Evolutionary conservation across 805 yeast species (phyloP), one percentile per base, ranked within the genome.

Genomic region (Nakazawaea anatomiae): DNA sequence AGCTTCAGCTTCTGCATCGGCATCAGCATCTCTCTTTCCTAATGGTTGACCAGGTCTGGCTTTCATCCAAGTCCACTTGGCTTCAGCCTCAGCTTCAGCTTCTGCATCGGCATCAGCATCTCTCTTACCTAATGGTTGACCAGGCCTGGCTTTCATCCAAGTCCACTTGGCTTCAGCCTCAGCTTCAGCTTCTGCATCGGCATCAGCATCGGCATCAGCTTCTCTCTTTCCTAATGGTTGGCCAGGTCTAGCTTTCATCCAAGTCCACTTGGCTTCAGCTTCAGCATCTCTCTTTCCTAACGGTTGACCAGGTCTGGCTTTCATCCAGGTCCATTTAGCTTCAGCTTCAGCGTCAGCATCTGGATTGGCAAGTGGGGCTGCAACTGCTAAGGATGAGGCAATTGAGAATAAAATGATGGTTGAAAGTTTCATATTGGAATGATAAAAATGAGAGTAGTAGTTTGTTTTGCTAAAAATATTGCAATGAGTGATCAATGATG

Each of bases 1-100:
- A 44, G 58, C 54, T 10, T 54, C 54, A 14, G 57, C 57, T 5
- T 44, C 44, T 3, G 52, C 52, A 6, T 48, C 47, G 7, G 51
- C 51, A 6, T 63, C 61, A 42, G 67, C 66, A 5, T 62, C 67
- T 57, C 68, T 60, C 54, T 65, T 65, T 43, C 51, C 52, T 36
- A 60, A 55, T 27, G 56, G 58, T 42, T 52, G 51, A 46, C 58
- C 57, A 9, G n/a, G 28, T 34, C 39, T 48, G n/a, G 40, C 30
- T 27, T 38, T 39, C 39, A 44, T 44, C 52, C 52, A 48, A 10
- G 41, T n/a, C 52, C 52, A 48, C 14, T 38, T 38, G 6, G 52
- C 47, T 6, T 48, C 52, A 11, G 59, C 50, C 25, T 44, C 53
- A 11, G 64, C 64, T 27, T 53, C 60, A 35, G 62, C 64, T 40